Evolutionary conservation across 352 stramenopile genomes (phyloP).

Genomic region (Phytophthora niederhauseri): DNA sequence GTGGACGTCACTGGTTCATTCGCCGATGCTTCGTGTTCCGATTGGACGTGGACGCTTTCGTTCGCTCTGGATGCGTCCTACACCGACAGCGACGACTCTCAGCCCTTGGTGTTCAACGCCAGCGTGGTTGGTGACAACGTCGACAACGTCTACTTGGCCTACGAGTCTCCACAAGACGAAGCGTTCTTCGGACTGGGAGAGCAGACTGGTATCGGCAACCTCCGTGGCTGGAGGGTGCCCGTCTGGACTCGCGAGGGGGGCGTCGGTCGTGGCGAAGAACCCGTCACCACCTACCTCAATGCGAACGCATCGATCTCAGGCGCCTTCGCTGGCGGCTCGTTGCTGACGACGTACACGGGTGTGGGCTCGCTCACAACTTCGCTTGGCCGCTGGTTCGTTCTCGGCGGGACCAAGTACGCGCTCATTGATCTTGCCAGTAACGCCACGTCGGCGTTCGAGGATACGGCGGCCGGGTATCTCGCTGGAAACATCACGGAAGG

Average conservation of each 20-base stretch:
- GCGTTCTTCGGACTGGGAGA: conserved; percentile 34
- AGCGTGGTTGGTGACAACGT: conserved; percentile 25
- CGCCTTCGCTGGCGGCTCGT: conserved; percentile 26
- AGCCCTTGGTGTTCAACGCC: conserved; percentile 29
- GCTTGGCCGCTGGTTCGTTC: conserved; percentile 30
- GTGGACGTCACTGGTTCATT: conserved; percentile 23
- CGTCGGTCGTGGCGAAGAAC: conserved; percentile 30
- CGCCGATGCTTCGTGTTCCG: conserved; percentile 16
- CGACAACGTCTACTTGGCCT: conserved; percentile 33
- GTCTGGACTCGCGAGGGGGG: conserved; percentile 34
- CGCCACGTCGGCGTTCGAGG: conserved; percentile 27
- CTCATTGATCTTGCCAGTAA: conserved; percentile 36
- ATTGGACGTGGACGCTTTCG: conserved; percentile 23
- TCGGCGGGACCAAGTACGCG: conserved; percentile 31
- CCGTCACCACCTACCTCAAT: conserved; percentile 36
- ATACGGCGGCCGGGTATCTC: conserved; percentile 31
- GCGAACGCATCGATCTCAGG: conserved; percentile 29
- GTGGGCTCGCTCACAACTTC: conserved; percentile 27
- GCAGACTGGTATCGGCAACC: conserved; percentile 31
- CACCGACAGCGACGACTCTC: conserved; percentile 12
- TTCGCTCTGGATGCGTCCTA: conserved; percentile 13
- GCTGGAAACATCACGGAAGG: conserved; percentile 29
- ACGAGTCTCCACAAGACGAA: conserved; percentile 29
- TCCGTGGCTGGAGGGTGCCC: conserved; percentile 31
- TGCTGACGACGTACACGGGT: conserved; percentile 32